Base-by-base conservation (phyloP, 129 eudicot genomes). In the Silybum marianum region DNA sequence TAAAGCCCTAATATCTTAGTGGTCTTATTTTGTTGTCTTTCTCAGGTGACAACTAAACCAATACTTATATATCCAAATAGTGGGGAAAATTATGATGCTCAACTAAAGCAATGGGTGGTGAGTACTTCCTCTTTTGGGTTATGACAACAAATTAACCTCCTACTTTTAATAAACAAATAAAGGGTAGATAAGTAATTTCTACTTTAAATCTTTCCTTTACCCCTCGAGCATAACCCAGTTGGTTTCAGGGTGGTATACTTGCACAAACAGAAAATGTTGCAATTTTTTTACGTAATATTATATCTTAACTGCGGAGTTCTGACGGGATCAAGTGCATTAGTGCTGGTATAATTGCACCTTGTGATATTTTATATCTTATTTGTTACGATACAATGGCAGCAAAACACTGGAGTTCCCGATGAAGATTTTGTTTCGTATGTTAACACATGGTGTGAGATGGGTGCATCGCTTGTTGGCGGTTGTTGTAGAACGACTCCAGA, bases 401-500 rank as follows among this genome's bases (percentile, higher is more conserved):
- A 90, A 88, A 87, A 92, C 39, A 87, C 91, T 0, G 98, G 98
- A 16, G 94, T 90, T 81, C 69, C 82, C 26, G 97, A 94, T 66
- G 90, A 94, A 69, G 98, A 92, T 89, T 94, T 94, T 76, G 97
- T 94, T 26, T 92, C 97, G 0, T 86, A 89, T 42, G 96, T 94
- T 71, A 82, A 89, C 80, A 94, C 82, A 46, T 94, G 98, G 98
- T 88, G 96, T 3, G 92, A 94, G 78, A 91, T 76, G 78, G 98
- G 98, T 44, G 97, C 96, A 9, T 90, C 98, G 5, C 91, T 94
- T 54, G 87, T 88, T 76, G 97, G 97, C 82, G 68, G 90, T 84
- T 72, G 98, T 74, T 94, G 97, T 78, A 84, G 98, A 88, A 94
- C 98, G 58, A 94, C 98, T 7, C 98, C 98, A 0, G 76, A 90